Conservation (phyloP, 306 rosid species). For the Glycyrrhiza uralensis region DNA sequence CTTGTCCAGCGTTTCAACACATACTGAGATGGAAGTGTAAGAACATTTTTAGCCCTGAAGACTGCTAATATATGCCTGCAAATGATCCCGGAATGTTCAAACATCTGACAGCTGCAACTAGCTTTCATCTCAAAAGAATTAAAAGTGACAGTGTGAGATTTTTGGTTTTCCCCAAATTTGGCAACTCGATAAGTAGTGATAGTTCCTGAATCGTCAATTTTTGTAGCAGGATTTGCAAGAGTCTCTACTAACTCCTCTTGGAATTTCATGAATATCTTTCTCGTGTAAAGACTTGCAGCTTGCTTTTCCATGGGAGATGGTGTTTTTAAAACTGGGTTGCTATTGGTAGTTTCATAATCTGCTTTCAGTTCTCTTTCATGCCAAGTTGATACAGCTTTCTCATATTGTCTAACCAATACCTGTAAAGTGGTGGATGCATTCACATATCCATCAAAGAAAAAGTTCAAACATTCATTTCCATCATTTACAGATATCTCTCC, state of each 20-base stretch:
- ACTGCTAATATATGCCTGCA: conserved; percentile 87
- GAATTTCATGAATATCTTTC: conserved; percentile 72
- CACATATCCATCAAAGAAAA: conserved; percentile 71
- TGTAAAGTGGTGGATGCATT: conserved; percentile 68
- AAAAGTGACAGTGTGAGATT: conserved; percentile 66
- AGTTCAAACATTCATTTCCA: conserved; percentile 42
- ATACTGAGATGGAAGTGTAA: conserved; percentile 76
- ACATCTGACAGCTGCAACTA: conserved; percentile 81
- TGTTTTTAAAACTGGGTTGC: conserved; percentile 60
- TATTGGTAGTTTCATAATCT: conserved; percentile 62
- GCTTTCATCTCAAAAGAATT: conserved; percentile 67
- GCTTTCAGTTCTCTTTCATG: conserved; percentile 78
- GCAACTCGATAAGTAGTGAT: conserved; percentile 77
- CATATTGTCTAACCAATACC: conserved; percentile 66
- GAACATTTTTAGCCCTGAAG: conserved; percentile 77
- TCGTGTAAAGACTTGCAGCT: conserved; percentile 72
- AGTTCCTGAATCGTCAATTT: conserved; percentile 68
- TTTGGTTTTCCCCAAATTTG: conserved; percentile 76
- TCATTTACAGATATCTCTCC: conserved; percentile 55
- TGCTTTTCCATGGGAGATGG: conserved; percentile 92
- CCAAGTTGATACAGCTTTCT: conserved; percentile 69
- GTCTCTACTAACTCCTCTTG: conserved; percentile 89
- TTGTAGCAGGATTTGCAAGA: conserved; percentile 81
- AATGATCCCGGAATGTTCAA: conserved; percentile 75
- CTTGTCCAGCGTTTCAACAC: conserved; percentile 84